Evolutionary conservation across 306 rosid genomes (phyloP), one percentile per base, ranked within the genome.

Genomic region (Datisca glomerata): DNA sequence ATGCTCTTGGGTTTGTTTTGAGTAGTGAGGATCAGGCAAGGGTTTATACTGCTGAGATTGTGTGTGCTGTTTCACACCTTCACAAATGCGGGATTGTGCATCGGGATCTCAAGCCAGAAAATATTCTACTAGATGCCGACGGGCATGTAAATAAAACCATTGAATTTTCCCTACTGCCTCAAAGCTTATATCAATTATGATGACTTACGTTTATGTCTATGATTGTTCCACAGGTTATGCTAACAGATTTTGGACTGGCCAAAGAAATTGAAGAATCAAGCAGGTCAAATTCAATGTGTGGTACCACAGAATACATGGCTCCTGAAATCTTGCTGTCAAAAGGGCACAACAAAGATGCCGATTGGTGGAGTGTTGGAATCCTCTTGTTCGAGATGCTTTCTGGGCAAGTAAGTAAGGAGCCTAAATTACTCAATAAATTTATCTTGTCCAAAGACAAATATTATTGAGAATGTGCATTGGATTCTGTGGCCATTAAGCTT

Each of bases 81-180:
- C 96, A 89, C 63, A 66, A 55, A 48, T 50, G 67, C 12, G 93
- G 97, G 52, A 83, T 89, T 21, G 91, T 89, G 69, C 97, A 83
- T 51, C 82, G 94, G 24, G 97, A 87, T 60, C 94, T 87, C 63
- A 87, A 87, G 55, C 97, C 97, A 22, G 97, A 89, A 63, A 89
- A 89, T 56, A 85, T 80, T 65, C 93, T 89, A 36, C 66, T 89
- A 91, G 95, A 83, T 24, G 62, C 91, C 16, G 70, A 83, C 45
- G 97, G 97, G 20, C 97, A 89, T 74, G 95, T 89, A 75, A 74
- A n/a, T n/a, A n/a, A n/a, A n/a, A n/a, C n/a, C n/a, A n/a, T n/a
- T n/a, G n/a, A n/a, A n/a, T n/a, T n/a, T n/a, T n/a, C n/a, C n/a
- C n/a, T n/a, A n/a, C n/a, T n/a, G n/a, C 76, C 58, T 9, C 60